phyloP scores from a whole-genome alignment of 768 basidiomycete species.

The Podaxis pistillaris region DNA sequence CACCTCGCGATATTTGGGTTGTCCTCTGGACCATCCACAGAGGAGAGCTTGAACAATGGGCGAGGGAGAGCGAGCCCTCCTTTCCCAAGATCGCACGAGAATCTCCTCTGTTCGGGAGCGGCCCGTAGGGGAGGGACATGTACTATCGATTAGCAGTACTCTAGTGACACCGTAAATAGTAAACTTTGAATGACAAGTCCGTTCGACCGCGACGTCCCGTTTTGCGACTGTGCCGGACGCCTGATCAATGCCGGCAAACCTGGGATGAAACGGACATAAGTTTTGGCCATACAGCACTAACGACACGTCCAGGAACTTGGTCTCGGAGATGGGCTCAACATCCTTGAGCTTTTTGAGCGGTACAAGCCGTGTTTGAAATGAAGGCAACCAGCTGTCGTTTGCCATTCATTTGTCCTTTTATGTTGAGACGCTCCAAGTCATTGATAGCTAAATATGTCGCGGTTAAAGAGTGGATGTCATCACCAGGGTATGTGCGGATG shows the following conservation, averaged over 20 bases:
- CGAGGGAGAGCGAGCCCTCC: constrained; percentile 54
- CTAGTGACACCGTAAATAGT: not conserved
- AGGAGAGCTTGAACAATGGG: constrained; percentile 53
- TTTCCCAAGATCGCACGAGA: constrained; percentile 69
- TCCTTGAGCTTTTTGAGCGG: constrained; percentile 3
- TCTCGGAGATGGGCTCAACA: not conserved
- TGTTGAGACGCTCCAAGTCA: not conserved
- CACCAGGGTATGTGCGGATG: not conserved
- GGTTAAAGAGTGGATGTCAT: constrained; percentile 3
- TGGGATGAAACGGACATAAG: constrained; percentile 10
- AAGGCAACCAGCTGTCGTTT: not conserved
- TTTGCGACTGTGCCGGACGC: not conserved
- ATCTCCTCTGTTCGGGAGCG: constrained; percentile 44
- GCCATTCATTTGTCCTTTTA: constrained; percentile 9
- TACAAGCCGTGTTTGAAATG: not conserved
- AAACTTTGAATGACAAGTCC: not conserved
- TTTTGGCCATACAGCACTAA: not conserved
- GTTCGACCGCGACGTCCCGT: not conserved
- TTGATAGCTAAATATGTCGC: constrained; percentile 1
- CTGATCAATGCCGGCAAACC: not conserved
- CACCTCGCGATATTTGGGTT: constrained; percentile 81
- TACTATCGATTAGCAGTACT: not conserved
- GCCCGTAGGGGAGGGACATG: constrained; percentile 64
- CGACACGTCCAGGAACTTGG: not conserved
- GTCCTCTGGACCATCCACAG: constrained; percentile 33